Evolutionary conservation across 768 basidiomycete species (phyloP).

Genomic region (Calocybe indica): DNA sequence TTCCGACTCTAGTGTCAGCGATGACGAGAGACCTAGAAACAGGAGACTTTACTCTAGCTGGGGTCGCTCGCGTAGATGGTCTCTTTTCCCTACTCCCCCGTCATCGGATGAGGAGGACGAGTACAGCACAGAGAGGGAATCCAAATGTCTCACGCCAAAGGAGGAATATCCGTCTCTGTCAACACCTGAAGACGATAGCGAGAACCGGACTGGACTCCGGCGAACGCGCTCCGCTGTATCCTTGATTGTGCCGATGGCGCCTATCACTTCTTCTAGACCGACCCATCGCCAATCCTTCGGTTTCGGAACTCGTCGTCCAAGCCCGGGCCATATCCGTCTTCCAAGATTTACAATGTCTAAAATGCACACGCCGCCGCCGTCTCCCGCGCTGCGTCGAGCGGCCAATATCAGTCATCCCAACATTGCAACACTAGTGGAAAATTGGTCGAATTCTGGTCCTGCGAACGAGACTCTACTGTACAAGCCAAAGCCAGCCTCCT

Average conservation of each 20-base stretch:
- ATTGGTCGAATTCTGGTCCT: slow-evolving; percentile 52
- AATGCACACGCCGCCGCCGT: slow-evolving; percentile 30
- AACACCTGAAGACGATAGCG: not conserved
- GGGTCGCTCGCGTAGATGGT: slow-evolving; percentile 14
- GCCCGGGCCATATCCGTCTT: slow-evolving; percentile 13
- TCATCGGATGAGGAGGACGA: slow-evolving; percentile 18
- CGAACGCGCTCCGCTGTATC: slow-evolving; percentile 30
- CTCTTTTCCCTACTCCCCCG: slow-evolving; percentile 13
- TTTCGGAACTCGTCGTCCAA: slow-evolving; percentile 1
- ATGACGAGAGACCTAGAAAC: slow-evolving; percentile 5
- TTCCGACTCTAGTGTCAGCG: slow-evolving; percentile 8
- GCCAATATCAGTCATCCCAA: slow-evolving; percentile 43
- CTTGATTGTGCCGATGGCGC: slow-evolving; percentile 17
- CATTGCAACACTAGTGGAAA: slow-evolving; percentile 50
- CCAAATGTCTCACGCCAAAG: slow-evolving; percentile 4
- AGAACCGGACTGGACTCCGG: slow-evolving; percentile 13
- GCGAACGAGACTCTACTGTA: slow-evolving; percentile 52
- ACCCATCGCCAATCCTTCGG: slow-evolving; percentile 3
- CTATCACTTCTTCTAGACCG: slow-evolving; percentile 3
- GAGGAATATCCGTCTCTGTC: not conserved
- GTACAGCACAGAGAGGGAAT: slow-evolving; percentile 3
- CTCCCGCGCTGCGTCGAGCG: slow-evolving; percentile 44
- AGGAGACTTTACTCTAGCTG: slow-evolving; percentile 13
- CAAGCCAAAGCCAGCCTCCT: slow-evolving; percentile 19
- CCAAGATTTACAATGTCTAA: slow-evolving; percentile 28